Evolutionary conservation across 768 basidiomycete species (phyloP), one percentile per base, ranked within the genome.

Genomic region (Tylopilus sp.): DNA sequence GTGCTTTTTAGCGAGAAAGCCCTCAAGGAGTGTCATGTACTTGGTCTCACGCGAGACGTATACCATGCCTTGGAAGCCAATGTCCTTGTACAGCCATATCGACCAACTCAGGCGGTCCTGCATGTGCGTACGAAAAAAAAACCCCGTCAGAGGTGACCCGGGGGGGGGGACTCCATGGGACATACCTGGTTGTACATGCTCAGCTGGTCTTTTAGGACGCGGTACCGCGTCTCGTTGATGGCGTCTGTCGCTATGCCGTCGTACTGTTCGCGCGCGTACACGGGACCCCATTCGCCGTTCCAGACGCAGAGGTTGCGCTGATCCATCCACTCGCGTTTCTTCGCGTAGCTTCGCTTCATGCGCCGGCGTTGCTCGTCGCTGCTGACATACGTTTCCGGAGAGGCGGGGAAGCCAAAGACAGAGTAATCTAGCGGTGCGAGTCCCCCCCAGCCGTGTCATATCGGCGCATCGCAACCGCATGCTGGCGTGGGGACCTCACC

Each of bases 61-160:
- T 25, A 87, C 83, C 88, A 91, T 89, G 33, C 89, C 89, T 70
- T 89, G 86, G 76, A 85, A 86, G n/a, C 87, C 87, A 58, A 88
- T 86, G 59, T 88, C 86, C 60, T 87, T 92, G 79, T 88, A 92
- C 18, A 90, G 70, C 91, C 91, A 92, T 72, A 91, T 92, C 1
- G 85, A 83, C 88, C 88, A 91, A 63, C 80, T 82, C 49, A 85
- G 67, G 23, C 79, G 79, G 58, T 81, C 82, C 81, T 84, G 45
- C 38, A 18, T 7, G 28, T 28, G 2, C 28, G 6, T 9, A 26
- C 28, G 11, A 4, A 2, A 13, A n/a, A 18, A 22, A 8, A 33
- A 33, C 13, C 3, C 31, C 31, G 31, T 33, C 12, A 33, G 31
- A 13, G 30, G 13, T 12, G 30, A 10, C 5, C 28, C 28, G 28